Conservation (phyloP, 2,329 filamentous ascomycete genomes). For the Huntiella omanensis region DNA sequence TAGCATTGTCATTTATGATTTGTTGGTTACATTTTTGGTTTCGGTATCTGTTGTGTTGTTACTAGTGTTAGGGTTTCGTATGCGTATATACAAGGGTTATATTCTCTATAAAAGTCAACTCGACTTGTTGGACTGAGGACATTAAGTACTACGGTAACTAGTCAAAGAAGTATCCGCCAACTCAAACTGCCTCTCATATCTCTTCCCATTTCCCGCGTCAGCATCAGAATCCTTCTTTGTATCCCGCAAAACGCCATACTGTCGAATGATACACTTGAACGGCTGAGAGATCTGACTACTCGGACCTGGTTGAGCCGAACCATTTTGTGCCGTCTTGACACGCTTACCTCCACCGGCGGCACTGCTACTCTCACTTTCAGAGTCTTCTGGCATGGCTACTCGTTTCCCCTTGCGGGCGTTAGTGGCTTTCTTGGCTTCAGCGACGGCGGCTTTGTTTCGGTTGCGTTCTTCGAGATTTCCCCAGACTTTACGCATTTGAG, state of each 20-base stretch:
- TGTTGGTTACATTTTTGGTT: not conserved
- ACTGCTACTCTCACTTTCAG: not conserved
- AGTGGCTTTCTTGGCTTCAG: constrained; percentile 12
- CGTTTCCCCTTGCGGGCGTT: constrained; percentile 17
- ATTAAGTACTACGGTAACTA: not conserved
- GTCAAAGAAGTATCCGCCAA: constrained; percentile 46
- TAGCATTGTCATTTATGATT: not conserved
- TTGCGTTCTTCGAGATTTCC: constrained; percentile 65
- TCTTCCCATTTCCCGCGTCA: constrained; percentile 24
- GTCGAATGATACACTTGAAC: constrained; percentile 51
- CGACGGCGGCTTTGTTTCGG: constrained; percentile 13
- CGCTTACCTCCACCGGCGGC: not conserved
- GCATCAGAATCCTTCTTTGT: constrained; percentile 24
- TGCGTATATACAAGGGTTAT: not conserved
- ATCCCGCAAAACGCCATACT: constrained; percentile 42
- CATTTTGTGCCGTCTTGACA: no score
- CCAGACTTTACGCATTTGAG: constrained; percentile 66
- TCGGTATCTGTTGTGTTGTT: not conserved
- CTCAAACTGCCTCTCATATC: constrained; percentile 45
- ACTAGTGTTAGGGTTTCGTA: not conserved
- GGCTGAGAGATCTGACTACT: constrained; percentile 19
- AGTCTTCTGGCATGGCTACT: not conserved
- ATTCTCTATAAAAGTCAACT: not conserved
- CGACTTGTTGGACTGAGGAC: not conserved
- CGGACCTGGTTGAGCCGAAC: no score